phyloP scores from a whole-genome alignment of 176 grass and related monocot genomes.

The Triticum timopheevii region DNA sequence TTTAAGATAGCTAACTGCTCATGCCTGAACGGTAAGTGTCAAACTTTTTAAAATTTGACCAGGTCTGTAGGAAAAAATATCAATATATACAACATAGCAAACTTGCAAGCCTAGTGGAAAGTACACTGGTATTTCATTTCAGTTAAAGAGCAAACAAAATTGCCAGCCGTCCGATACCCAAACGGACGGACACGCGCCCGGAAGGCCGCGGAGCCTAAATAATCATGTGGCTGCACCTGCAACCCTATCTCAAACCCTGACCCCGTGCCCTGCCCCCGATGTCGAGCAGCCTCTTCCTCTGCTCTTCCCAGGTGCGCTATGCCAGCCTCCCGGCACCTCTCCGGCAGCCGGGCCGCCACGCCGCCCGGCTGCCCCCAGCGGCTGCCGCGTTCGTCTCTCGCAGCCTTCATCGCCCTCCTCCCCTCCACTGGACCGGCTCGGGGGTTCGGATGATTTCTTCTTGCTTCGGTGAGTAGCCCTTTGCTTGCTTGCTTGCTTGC shows the following conservation, averaged over 20 bases:
- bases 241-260: background rate
- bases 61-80: too few relatives aligned
- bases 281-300: conserved; percentile 7
- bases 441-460: conserved; percentile 4
- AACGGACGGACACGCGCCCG: background rate
- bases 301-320: background rate
- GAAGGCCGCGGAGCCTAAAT: background rate
- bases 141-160: background rate
- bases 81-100: too few relatives aligned
- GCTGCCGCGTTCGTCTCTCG: background rate
- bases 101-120: too few relatives aligned
- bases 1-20: too few relatives aligned
- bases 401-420: background rate
- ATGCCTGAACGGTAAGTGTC: too few relatives aligned
- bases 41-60: too few relatives aligned
- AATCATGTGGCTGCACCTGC: conserved; percentile 1
- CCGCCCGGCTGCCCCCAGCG: background rate
- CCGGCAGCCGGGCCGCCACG: background rate
- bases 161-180: background rate
- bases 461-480: conserved; percentile 1
- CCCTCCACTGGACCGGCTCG: conserved; percentile 12
- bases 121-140: background rate
- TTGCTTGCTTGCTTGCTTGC: background rate
- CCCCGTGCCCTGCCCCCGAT: background rate
- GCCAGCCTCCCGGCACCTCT: background rate